phyloP scores from a whole-genome alignment of 768 basidiomycete species.

The Fomitopsis pulvina region DNA sequence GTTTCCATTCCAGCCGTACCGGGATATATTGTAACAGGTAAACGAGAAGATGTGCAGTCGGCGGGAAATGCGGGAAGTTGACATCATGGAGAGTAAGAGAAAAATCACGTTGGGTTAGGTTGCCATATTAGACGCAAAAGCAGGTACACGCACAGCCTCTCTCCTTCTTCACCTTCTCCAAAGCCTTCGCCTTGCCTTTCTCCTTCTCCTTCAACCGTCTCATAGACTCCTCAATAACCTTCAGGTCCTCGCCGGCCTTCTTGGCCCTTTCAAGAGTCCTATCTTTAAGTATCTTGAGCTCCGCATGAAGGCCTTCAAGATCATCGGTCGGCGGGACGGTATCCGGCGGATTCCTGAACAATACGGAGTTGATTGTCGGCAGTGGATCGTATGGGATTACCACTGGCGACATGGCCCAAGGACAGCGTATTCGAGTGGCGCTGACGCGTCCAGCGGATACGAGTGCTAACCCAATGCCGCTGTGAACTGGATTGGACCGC shows the following conservation, averaged over 20 bases:
- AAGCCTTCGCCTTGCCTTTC: constrained; percentile 64
- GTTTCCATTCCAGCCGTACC: too few relatives aligned
- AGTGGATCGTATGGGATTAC: constrained; percentile 44
- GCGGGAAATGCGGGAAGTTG: not conserved
- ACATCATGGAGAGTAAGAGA: not conserved
- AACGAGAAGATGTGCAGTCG: not conserved
- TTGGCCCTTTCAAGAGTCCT: constrained; percentile 54
- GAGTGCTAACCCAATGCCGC: constrained; percentile 1
- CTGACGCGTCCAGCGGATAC: not conserved
- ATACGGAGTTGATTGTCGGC: constrained; percentile 45
- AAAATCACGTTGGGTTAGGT: not conserved
- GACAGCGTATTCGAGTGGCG: constrained; percentile 5
- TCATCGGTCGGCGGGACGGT: constrained; percentile 67
- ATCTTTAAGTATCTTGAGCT: constrained; percentile 49
- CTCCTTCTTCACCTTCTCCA: constrained; percentile 68
- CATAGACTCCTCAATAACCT: constrained; percentile 70
- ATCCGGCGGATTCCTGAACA: constrained; percentile 61
- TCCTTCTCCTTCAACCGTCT: constrained; percentile 70
- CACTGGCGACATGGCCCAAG: constrained; percentile 51
- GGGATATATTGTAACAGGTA: too few relatives aligned
- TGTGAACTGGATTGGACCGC: not conserved
- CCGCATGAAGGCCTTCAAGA: constrained; percentile 55
- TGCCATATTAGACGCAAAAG: not conserved
- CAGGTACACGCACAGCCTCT: constrained; percentile 57
- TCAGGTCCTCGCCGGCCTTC: constrained; percentile 74